A percentile compares a stretch with the other conserved stretches of the same genome.
Conservation (phyloP, 495 filamentous ascomycete species). For the Xylaria bambusicola region DNA sequence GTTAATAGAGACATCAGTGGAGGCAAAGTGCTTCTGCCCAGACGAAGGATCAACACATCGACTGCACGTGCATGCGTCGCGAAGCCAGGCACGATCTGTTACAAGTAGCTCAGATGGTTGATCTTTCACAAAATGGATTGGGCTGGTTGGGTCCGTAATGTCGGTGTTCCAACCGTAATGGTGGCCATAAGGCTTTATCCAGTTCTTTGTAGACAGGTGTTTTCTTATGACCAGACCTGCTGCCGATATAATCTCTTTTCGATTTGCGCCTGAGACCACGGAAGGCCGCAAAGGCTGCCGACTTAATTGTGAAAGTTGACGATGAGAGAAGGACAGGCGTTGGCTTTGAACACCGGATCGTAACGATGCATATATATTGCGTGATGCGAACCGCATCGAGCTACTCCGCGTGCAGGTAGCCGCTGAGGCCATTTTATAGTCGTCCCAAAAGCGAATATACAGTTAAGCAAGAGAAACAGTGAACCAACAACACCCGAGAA, state of each 20-base stretch:
- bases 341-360: background rate
- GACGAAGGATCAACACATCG: slow-evolving; percentile 75
- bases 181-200: background rate
- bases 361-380: background rate
- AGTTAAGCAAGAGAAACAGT: too few species aligned
- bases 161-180: background rate
- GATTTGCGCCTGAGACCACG: background rate
- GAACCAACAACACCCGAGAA: too few species aligned
- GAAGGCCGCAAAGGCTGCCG: background rate
- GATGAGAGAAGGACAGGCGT: background rate
- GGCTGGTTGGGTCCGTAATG: background rate
- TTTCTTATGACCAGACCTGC: background rate
- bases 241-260: background rate
- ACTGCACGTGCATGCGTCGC: slow-evolving; percentile 74
- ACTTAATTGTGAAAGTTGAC: background rate
- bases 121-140: background rate
- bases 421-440: too few species aligned
- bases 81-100: slow-evolving; percentile 51
- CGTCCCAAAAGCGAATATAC: too few species aligned
- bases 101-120: background rate
- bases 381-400: background rate
- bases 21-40: slow-evolving; percentile 79
- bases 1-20: slow-evolving; percentile 63
- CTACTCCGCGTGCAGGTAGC: background rate
- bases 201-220: background rate